Percentiles rank a stretch among this genome's conserved stretches.
Evolutionary conservation across 495 filamentous ascomycete genomes (phyloP).

Genomic region (Daldinia decipiens): DNA sequence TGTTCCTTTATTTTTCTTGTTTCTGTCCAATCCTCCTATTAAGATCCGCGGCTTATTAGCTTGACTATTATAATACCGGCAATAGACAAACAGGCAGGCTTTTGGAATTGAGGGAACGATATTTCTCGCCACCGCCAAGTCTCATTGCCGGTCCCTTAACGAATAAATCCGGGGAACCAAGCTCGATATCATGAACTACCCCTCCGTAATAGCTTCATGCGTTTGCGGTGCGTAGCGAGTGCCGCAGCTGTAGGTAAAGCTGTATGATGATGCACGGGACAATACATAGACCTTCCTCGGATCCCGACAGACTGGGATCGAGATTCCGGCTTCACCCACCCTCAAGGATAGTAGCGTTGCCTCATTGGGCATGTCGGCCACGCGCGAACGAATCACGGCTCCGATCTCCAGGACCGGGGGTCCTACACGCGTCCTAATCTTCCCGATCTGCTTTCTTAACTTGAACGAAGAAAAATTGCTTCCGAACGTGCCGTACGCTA

Average conservation of each 20-base stretch:
- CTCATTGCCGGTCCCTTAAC: constrained; percentile 27
- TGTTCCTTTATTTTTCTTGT: background rate
- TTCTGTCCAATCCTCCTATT: background rate
- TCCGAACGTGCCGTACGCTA: constrained; percentile 33
- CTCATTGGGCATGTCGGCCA: constrained; percentile 34
- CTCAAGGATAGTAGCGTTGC: constrained; percentile 18
- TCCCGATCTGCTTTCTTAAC: constrained; percentile 37
- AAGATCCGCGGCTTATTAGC: background rate
- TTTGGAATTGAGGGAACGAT: background rate
- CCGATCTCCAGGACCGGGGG: constrained; percentile 12
- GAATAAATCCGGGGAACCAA: constrained; percentile 34
- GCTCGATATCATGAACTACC: constrained; percentile 26
- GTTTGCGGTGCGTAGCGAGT: constrained; percentile 4
- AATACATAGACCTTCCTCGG: constrained; percentile 4
- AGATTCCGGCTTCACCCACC: constrained; percentile 43
- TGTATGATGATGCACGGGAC: constrained; percentile 27
- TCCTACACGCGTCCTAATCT: constrained; percentile 33
- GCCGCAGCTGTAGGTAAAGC: constrained; percentile 7
- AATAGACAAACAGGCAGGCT: background rate
- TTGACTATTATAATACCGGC: background rate
- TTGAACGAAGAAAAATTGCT: constrained; percentile 21
- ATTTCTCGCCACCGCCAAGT: constrained; percentile 39
- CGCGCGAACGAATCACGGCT: constrained; percentile 22
- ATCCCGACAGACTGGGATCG: constrained; percentile 43
- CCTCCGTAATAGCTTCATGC: constrained; percentile 32